Conservation (phyloP, 176 grass and related monocot genomes). For the Neostapfia colusana region DNA sequence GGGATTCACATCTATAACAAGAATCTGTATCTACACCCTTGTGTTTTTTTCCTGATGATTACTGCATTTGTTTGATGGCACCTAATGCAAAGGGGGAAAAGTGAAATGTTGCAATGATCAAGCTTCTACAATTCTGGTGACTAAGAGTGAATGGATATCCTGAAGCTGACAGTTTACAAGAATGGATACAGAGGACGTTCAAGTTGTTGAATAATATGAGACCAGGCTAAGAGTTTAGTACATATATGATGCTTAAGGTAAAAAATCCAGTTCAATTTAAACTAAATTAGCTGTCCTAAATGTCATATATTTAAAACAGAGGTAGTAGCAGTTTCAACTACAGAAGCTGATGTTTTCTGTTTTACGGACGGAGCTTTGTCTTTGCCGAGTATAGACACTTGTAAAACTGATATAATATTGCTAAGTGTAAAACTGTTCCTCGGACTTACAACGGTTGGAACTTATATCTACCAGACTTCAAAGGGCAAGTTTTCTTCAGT, state of each 20-base stretch:
- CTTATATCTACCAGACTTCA: neutral
- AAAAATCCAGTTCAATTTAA: too few species aligned
- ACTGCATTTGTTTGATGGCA: neutral
- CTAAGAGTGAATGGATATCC: neutral
- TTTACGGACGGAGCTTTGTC: neutral
- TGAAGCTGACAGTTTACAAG: slow-evolving; percentile 13
- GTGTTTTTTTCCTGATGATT: neutral
- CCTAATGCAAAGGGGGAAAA: neutral
- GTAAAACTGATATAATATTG: neutral
- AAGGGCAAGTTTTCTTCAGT: neutral
- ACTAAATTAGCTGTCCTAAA: too few species aligned
- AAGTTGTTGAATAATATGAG: neutral
- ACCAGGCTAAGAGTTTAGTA: neutral
- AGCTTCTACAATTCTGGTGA: slow-evolving; percentile 3
- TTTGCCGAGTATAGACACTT: neutral
- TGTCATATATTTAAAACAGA: too few species aligned
- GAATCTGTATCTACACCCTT: neutral
- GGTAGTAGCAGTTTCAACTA: neutral
- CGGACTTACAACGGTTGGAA: neutral
- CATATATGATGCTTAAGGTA: too few species aligned
- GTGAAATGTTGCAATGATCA: slow-evolving; percentile 17
- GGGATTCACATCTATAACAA: neutral
- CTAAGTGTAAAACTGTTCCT: neutral
- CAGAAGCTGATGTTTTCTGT: neutral
- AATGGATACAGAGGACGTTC: neutral